Conservation (phyloP, 2,329 filamentous ascomycete genomes). For the Gaeumannomyces sp. region DNA sequence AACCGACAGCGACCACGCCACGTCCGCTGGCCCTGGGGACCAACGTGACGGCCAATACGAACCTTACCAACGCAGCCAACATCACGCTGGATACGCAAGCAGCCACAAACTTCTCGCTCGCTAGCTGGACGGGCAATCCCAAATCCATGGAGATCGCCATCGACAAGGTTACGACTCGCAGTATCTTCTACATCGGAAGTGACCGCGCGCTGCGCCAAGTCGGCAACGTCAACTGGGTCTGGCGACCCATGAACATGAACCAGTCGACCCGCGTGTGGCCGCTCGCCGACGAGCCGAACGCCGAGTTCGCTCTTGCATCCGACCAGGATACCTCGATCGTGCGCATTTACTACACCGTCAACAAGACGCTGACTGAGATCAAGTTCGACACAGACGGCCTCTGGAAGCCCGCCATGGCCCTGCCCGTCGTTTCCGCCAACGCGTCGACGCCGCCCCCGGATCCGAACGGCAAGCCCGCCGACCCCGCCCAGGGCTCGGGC, state of each 20-base stretch:
- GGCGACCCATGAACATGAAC: conserved; percentile 21
- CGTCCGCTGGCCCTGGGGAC: conserved; percentile 20
- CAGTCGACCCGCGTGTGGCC: conserved; percentile 23
- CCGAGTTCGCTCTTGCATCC: conserved; percentile 24
- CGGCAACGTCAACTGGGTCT: conserved; percentile 22
- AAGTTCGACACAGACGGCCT: conserved; percentile 21
- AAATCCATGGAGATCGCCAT: conserved; percentile 23
- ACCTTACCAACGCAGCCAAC: conserved; percentile 15
- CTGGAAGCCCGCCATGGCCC: conserved; percentile 24
- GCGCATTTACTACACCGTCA: conserved; percentile 30
- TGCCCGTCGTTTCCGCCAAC: conserved; percentile 22
- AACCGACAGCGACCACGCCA: conserved; percentile 26
- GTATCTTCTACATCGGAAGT: conserved; percentile 31
- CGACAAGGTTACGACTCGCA: conserved; percentile 23
- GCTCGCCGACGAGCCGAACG: conserved; percentile 24
- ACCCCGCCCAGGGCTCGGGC: neutral
- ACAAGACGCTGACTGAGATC: conserved; percentile 25
- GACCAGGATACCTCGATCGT: conserved; percentile 19
- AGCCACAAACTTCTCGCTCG: conserved; percentile 23
- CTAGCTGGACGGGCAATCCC: conserved; percentile 25
- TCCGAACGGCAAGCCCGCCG: conserved; percentile 6
- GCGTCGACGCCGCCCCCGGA: conserved; percentile 10
- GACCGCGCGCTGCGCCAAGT: conserved; percentile 28
- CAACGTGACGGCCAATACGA: conserved; percentile 20
- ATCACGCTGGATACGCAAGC: conserved; percentile 15